These are phyloP conservation scores for Eucommia ulmoides DNA, from an alignment of 257 asterid genomes.

Conservation along the genomic window DNA sequence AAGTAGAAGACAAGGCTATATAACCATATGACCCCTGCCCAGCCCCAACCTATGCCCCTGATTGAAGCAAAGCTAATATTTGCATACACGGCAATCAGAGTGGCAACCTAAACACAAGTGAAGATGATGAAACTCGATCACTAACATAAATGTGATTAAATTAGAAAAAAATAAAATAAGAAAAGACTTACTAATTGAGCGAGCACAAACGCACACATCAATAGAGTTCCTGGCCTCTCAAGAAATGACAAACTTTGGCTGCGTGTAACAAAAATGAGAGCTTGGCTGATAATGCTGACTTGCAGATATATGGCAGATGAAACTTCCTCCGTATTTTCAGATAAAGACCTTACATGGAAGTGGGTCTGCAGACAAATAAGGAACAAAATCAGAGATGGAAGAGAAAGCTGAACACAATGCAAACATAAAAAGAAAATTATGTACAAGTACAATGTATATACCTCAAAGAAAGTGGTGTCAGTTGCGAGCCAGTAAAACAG, in stretches of 20 bases:
- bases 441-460: neutral
- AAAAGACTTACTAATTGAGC: constrained; percentile 18
- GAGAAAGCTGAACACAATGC: neutral
- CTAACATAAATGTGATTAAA: neutral
- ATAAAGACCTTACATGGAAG: constrained; percentile 17
- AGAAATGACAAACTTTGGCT: constrained; percentile 21
- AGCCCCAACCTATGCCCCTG: constrained; percentile 23
- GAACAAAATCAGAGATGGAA: neutral
- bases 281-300: constrained; percentile 24
- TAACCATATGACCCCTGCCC: constrained; percentile 29
- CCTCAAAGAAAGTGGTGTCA: constrained; percentile 16
- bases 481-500: constrained; percentile 16
- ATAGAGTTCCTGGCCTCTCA: constrained; percentile 22
- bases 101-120: constrained; percentile 13
- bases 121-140: neutral
- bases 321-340: constrained; percentile 12
- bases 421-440: too few relatives aligned
- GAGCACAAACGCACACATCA: constrained; percentile 21
- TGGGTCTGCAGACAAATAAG: constrained; percentile 9
- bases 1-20: constrained; percentile 17
- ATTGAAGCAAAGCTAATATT: constrained; percentile 15
- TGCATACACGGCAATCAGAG: constrained; percentile 19
- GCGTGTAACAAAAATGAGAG: too few relatives aligned
- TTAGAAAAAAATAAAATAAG: too few relatives aligned
- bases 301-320: constrained; percentile 23